Conservation (phyloP, 1,284 basidiomycete species). For the Tilletia setariae region DNA sequence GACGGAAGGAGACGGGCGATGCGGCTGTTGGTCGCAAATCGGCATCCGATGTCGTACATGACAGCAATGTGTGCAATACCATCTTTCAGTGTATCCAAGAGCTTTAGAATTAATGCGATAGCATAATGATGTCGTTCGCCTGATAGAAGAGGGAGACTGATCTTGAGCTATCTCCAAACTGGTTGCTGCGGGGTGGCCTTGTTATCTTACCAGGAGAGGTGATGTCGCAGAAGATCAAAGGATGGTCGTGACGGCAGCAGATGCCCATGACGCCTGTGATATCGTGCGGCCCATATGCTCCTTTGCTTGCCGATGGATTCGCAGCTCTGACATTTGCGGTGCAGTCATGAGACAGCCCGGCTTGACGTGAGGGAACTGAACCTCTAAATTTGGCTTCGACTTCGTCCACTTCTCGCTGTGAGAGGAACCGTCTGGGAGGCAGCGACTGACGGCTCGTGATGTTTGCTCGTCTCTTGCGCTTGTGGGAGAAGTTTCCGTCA, state of each 20-base stretch:
- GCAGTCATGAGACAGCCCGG: neutral
- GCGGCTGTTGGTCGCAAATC: neutral
- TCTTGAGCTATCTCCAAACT: too few relatives aligned
- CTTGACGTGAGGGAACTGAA: neutral
- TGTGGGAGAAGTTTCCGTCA: neutral
- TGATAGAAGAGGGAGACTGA: too few relatives aligned
- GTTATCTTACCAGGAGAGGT: neutral
- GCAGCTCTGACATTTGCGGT: neutral
- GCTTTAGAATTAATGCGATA: neutral
- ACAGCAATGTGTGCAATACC: neutral
- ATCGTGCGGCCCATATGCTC: neutral
- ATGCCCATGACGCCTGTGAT: neutral
- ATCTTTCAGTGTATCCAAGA: neutral
- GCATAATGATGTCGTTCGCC: neutral
- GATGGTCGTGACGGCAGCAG: neutral
- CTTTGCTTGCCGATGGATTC: neutral
- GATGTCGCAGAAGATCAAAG: neutral
- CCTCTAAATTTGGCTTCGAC: neutral
- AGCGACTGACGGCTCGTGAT: neutral
- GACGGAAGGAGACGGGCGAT: neutral
- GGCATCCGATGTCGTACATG: neutral
- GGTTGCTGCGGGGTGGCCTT: neutral
- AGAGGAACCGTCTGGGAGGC: neutral
- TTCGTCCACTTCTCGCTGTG: neutral
- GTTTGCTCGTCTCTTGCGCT: neutral